These are phyloP conservation scores for Gossypium australe DNA, from an alignment of 345 rosid species.

Conservation along the genomic window DNA sequence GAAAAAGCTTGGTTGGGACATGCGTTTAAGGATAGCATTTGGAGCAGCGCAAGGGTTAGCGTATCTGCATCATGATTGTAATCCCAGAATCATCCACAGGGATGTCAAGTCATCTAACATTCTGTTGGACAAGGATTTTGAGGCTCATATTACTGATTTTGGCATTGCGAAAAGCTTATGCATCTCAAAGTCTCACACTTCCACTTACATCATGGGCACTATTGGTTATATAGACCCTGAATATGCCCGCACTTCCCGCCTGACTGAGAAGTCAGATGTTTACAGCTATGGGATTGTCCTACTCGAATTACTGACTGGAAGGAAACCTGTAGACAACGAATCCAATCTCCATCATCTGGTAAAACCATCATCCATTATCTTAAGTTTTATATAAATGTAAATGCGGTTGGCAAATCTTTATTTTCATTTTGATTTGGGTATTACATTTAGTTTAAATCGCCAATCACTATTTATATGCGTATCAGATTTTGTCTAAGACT, in stretches of 20 bases:
- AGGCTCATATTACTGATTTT: conserved; percentile 94
- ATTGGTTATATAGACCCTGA: conserved; percentile 98
- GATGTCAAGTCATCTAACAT: conserved; percentile 92
- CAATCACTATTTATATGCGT: background rate
- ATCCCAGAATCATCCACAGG: conserved; percentile 90
- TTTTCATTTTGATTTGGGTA: background rate
- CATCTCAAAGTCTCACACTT: conserved; percentile 71
- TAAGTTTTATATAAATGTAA: background rate
- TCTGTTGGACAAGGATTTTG: conserved; percentile 76
- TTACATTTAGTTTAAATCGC: background rate
- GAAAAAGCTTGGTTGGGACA: conserved; percentile 81
- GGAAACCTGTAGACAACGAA: conserved; percentile 89
- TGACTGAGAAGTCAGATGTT: conserved; percentile 89
- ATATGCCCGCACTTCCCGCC: conserved; percentile 90
- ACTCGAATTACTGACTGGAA: conserved; percentile 83
- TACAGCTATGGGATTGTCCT: conserved; percentile 89
- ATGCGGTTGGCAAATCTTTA: background rate
- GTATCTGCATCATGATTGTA: conserved; percentile 91
- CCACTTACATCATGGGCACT: conserved; percentile 88
- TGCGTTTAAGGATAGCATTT: conserved; percentile 77
- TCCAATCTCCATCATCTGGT: conserved; percentile 94
- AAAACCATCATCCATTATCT: background rate
- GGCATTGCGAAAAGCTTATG: conserved; percentile 93
- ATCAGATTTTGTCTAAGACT: conserved; percentile 78
- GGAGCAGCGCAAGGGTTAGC: conserved; percentile 96